Evolutionary conservation across 768 basidiomycete genomes (phyloP).

Genomic region (Phanerochaete carnosa): DNA sequence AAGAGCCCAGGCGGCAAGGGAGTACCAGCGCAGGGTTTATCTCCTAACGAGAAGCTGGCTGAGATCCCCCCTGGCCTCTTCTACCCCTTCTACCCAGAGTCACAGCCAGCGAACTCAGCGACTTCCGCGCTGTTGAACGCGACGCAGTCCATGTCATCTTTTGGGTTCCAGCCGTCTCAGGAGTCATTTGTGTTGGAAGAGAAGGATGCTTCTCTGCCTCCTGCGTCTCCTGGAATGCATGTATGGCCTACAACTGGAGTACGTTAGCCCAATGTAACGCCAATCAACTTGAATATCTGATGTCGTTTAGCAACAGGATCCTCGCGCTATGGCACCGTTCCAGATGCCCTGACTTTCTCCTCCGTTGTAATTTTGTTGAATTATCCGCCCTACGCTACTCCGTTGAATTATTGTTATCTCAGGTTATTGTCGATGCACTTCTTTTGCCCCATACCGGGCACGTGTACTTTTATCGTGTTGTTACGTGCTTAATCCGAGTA

Average conservation of each 20-base stretch:
- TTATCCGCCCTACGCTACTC: neutral
- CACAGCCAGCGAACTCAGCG: constrained; percentile 20
- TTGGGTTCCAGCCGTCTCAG: constrained; percentile 52
- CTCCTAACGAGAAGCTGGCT: constrained; percentile 39
- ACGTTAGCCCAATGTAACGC: neutral
- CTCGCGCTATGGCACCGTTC: constrained; percentile 8
- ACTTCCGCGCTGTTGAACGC: constrained; percentile 34
- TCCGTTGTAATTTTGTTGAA: neutral
- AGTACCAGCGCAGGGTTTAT: constrained; percentile 3
- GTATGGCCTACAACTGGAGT: constrained; percentile 36
- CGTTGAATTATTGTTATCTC: constrained; percentile 1
- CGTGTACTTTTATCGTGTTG: neutral
- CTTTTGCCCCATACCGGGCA: neutral
- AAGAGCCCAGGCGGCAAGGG: constrained; percentile 12
- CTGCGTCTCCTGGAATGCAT: constrained; percentile 20
- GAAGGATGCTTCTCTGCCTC: constrained; percentile 34
- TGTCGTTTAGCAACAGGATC: constrained; percentile 9
- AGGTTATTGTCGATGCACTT: neutral
- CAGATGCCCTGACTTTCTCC: neutral
- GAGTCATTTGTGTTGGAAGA: constrained; percentile 72
- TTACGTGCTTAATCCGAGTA: neutral
- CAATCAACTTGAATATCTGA: neutral
- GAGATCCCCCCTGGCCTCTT: constrained; percentile 70
- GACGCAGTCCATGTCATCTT: constrained; percentile 50
- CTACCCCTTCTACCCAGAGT: constrained; percentile 76